Percentiles rank a stretch among this genome's conserved stretches.
Evolutionary conservation across 1,284 basidiomycete species (phyloP).

Genomic region (Polyporus tsugae): DNA sequence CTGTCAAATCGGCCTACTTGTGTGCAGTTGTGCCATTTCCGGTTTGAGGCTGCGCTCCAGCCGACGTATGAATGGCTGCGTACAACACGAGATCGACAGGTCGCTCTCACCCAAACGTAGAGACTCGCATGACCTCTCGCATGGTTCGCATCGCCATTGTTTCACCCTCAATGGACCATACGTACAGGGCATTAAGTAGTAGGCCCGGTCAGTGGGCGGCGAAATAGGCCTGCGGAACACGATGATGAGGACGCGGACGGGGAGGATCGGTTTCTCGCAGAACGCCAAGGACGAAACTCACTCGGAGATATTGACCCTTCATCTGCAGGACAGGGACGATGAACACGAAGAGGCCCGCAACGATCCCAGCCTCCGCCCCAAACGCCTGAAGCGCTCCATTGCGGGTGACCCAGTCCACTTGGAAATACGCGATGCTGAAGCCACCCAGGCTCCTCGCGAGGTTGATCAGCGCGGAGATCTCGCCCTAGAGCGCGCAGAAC

Average conservation of each 20-base stretch:
- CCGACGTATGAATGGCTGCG: too few species aligned
- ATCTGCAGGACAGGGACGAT: conserved; percentile 57
- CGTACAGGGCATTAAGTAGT: too few species aligned
- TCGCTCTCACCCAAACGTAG: too few species aligned
- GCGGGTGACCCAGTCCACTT: conserved; percentile 56
- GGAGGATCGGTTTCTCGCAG: neutral
- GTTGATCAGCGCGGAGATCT: conserved; percentile 60
- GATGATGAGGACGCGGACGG: neutral
- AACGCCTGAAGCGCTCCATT: conserved; percentile 57
- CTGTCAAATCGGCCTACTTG: too few species aligned
- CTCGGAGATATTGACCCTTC: conserved; percentile 53
- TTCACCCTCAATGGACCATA: too few species aligned
- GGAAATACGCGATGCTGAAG: conserved; percentile 62
- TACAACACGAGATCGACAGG: too few species aligned
- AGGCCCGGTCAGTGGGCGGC: neutral
- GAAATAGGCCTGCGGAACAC: neutral
- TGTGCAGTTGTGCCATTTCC: too few species aligned
- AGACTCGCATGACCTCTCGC: too few species aligned
- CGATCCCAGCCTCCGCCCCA: conserved; percentile 62
- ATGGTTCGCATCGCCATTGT: too few species aligned
- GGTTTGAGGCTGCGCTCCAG: too few species aligned
- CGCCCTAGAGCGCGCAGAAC: conserved; percentile 43
- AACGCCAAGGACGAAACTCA: conserved; percentile 32
- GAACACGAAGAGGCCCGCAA: conserved; percentile 56
- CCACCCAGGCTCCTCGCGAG: conserved; percentile 58